phyloP scores from a whole-genome alignment of 2,329 filamentous ascomycete genomes.

The Fusarium cyanostomum region DNA sequence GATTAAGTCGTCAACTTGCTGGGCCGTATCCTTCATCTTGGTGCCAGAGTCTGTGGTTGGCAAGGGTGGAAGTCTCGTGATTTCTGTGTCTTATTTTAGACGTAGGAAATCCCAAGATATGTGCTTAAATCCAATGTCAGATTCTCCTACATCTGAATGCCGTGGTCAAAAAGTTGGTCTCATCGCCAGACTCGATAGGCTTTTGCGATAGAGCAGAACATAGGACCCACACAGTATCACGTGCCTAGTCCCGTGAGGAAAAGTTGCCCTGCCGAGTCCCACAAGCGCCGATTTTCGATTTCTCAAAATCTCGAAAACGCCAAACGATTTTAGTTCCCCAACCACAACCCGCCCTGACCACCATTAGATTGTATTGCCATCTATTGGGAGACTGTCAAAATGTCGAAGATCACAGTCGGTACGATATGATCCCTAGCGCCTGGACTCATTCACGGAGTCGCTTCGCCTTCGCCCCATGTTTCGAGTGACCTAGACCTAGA shows the following conservation, averaged over 20 bases:
- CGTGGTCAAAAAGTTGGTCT: slow-evolving; percentile 13
- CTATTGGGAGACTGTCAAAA: slow-evolving; percentile 89
- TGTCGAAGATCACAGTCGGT: slow-evolving; percentile 89
- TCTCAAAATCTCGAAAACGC: slow-evolving; percentile 37
- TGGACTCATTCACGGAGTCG: background rate
- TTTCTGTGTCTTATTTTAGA: slow-evolving; percentile 4
- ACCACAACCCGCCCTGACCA: slow-evolving; percentile 58
- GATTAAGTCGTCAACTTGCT: slow-evolving; percentile 47
- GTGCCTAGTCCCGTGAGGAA: slow-evolving; percentile 48
- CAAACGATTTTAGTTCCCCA: slow-evolving; percentile 31
- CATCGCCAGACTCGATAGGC: slow-evolving; percentile 12
- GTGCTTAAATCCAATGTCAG: background rate
- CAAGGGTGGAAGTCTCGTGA: background rate
- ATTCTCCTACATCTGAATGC: slow-evolving; percentile 11
- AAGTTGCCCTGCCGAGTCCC: slow-evolving; percentile 49
- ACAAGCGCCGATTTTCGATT: slow-evolving; percentile 34
- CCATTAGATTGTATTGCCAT: slow-evolving; percentile 73
- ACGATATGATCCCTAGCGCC: slow-evolving; percentile 41
- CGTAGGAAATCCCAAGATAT: background rate
- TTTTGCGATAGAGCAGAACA: slow-evolving; percentile 3
- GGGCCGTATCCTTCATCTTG: slow-evolving; percentile 39
- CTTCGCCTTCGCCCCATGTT: background rate
- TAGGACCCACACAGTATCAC: slow-evolving; percentile 40
- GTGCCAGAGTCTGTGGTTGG: slow-evolving; percentile 2
- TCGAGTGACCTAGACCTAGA: slow-evolving; percentile 34